Base-by-base conservation (phyloP, 2,329 filamentous ascomycete genomes). In the Monilinia aucupariae region DNA sequence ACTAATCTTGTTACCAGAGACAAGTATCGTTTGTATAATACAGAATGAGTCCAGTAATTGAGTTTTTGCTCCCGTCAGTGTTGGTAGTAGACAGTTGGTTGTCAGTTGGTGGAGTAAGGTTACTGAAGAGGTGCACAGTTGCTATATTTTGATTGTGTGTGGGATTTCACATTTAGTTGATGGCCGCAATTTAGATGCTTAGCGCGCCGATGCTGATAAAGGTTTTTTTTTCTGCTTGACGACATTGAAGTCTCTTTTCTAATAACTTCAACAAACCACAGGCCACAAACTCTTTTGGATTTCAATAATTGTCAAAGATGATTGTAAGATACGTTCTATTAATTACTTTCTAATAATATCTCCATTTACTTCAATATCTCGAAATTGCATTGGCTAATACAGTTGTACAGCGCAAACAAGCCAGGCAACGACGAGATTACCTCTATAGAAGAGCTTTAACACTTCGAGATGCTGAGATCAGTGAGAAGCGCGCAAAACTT, bases 401-500 rank as follows among this genome's bases (percentile, higher is more conserved):
- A 17, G 39, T 34, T 37, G 43, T 50, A 9, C 68, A 84, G 78
- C 84, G 88, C 71, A 84, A 87, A 81, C 88, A 91, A 82, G 87
- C 88, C 66, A 85, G 90, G 69, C 86, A 92, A 76, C 82, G 91
- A 71, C 83, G 90, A 70, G 91, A 96, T 74, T 96, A 97, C 76
- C 86, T 99, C 71, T 96, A 97, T 76, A 86, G 93, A 65, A 88
- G 90, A 72, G 93, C 94, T 45, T 82, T 97, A 64, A 87, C 91
- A 27, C 84, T 97, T 50, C 87, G 89, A 69, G 91, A 97, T 78
- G 93, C 93, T 66, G 93, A 96, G 73, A 96, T 96, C 68, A 90
- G 89, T 63, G 91, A 96, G 75, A 96, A 96, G 76, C 83, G 93
- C 71, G 89, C 92, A 47, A 90, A 96, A 74, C 79, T 99, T 61